phyloP scores from a whole-genome alignment of 2,329 filamentous ascomycete genomes.

The Aspergillus felis region DNA sequence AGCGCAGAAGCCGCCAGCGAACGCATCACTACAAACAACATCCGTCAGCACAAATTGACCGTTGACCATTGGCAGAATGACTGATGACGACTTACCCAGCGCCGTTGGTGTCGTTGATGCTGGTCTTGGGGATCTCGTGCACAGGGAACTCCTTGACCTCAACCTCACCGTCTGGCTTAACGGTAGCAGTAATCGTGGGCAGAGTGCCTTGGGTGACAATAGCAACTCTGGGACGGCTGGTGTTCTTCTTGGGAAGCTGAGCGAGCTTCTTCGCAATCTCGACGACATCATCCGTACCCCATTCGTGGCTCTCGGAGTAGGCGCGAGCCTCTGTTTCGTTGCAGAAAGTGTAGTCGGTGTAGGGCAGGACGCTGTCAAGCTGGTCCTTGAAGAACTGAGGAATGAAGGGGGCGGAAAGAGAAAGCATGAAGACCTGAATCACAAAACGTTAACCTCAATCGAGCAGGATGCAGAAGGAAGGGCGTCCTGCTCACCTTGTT shows the following conservation, averaged over 20 bases:
- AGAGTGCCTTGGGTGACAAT: slow-evolving; percentile 94
- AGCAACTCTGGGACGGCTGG: slow-evolving; percentile 73
- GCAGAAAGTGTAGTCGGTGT: slow-evolving; percentile 94
- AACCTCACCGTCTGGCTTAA: slow-evolving; percentile 62
- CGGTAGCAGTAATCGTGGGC: slow-evolving; percentile 75
- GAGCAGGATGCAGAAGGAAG: neutral
- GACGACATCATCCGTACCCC: slow-evolving; percentile 71
- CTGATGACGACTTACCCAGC: slow-evolving; percentile 56
- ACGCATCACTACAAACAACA: slow-evolving; percentile 66
- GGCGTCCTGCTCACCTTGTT: slow-evolving; percentile 63
- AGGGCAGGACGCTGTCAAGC: slow-evolving; percentile 77
- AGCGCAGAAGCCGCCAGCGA: slow-evolving; percentile 89
- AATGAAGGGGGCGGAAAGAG: slow-evolving; percentile 93
- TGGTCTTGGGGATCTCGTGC: slow-evolving; percentile 67
- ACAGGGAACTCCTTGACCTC: slow-evolving; percentile 75
- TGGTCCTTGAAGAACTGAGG: slow-evolving; percentile 96
- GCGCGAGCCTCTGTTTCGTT: slow-evolving; percentile 93
- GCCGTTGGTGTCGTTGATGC: slow-evolving; percentile 95
- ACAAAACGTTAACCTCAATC: slow-evolving; percentile 5
- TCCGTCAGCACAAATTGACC: slow-evolving; percentile 10
- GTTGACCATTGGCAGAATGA: neutral
- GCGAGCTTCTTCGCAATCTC: slow-evolving; percentile 84
- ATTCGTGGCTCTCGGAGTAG: slow-evolving; percentile 77
- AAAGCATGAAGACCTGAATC: slow-evolving; percentile 69
- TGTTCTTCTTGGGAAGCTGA: slow-evolving; percentile 88